A percentile compares a stretch with the other conserved stretches of the same genome.
Evolutionary conservation across 768 basidiomycete species (phyloP).

Genomic region (Strobilomyces dryophilus): DNA sequence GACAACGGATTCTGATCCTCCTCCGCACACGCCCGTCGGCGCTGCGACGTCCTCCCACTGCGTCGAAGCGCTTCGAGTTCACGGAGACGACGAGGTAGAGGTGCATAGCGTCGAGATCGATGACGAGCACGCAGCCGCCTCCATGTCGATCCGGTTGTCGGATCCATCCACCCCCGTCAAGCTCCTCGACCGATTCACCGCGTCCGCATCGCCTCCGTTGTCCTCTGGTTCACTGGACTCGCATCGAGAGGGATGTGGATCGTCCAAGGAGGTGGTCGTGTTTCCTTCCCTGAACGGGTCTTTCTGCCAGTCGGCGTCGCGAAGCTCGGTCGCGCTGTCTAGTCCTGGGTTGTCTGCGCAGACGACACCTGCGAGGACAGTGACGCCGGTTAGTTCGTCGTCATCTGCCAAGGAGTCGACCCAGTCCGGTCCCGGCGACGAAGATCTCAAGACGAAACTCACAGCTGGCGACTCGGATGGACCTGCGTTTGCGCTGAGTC

Average conservation of each 20-base stretch:
- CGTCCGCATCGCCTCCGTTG: constrained; percentile 2
- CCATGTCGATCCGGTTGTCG: constrained; percentile 6
- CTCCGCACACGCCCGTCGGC: constrained; percentile 24
- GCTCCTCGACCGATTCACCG: constrained; percentile 8
- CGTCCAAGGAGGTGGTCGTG: constrained; percentile 13
- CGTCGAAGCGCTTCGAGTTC: constrained; percentile 3
- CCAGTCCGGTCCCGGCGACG: neutral
- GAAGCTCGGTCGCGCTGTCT: neutral
- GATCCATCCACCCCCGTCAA: constrained; percentile 18
- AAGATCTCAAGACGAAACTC: neutral
- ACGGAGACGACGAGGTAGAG: constrained; percentile 14
- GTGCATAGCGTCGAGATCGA: constrained; percentile 7
- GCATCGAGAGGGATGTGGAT: constrained; percentile 3
- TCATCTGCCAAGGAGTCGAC: neutral
- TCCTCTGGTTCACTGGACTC: neutral
- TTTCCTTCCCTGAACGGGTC: constrained; percentile 25
- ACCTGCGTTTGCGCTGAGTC: constrained; percentile 4
- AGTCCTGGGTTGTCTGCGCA: constrained; percentile 6
- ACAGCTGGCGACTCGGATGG: neutral
- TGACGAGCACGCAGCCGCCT: neutral
- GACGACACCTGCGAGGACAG: constrained; percentile 8
- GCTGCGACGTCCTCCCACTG: constrained; percentile 2
- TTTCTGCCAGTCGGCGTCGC: constrained; percentile 13
- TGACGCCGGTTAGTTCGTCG: constrained; percentile 5
- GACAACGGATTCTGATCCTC: constrained; percentile 25